phyloP scores from a whole-genome alignment of 1,284 basidiomycete genomes.

The Cryptococcus hybrid region DNA sequence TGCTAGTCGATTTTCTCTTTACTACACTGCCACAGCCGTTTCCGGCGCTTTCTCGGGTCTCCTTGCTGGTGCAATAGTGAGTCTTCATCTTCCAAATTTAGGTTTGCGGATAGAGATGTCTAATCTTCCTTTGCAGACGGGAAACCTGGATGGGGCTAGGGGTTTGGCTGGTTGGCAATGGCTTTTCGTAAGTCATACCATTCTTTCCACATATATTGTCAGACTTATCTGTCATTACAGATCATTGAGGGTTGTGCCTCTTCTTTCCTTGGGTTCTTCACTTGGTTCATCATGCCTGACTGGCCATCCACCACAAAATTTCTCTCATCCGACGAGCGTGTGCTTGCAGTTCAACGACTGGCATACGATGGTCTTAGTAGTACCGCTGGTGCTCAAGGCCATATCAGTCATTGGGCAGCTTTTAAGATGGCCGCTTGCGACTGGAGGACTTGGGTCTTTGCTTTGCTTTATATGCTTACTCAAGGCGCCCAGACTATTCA shows the following conservation, averaged over 20 bases:
- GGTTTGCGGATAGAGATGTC: background rate
- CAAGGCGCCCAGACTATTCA: conserved; percentile 54
- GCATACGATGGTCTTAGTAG: conserved; percentile 48
- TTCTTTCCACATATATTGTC: too few relatives aligned
- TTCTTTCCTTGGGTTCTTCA: conserved; percentile 33
- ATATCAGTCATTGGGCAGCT: conserved; percentile 45
- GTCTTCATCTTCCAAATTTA: background rate
- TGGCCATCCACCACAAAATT: conserved; percentile 51
- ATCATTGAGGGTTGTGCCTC: conserved; percentile 44
- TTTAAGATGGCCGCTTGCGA: conserved; percentile 43
- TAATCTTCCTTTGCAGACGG: conserved; percentile 13
- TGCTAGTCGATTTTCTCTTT: conserved; percentile 39
- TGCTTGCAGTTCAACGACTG: conserved; percentile 51
- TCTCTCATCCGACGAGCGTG: conserved; percentile 49
- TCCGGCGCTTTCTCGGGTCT: conserved; percentile 51
- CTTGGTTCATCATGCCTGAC: conserved; percentile 44
- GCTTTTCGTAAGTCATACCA: conserved; percentile 25
- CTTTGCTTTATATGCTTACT: conserved; percentile 47
- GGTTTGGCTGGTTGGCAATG: conserved; percentile 48
- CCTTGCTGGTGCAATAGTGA: conserved; percentile 46
- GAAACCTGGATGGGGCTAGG: conserved; percentile 42
- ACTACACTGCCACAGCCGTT: conserved; percentile 49
- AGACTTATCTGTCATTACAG: too few relatives aligned
- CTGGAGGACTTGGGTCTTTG: conserved; percentile 42
- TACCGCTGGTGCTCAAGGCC: conserved; percentile 30